Evolutionary conservation across 305 asterid species (phyloP), one percentile per base, ranked within the genome.

Genomic region (Fraxinus greggii): DNA sequence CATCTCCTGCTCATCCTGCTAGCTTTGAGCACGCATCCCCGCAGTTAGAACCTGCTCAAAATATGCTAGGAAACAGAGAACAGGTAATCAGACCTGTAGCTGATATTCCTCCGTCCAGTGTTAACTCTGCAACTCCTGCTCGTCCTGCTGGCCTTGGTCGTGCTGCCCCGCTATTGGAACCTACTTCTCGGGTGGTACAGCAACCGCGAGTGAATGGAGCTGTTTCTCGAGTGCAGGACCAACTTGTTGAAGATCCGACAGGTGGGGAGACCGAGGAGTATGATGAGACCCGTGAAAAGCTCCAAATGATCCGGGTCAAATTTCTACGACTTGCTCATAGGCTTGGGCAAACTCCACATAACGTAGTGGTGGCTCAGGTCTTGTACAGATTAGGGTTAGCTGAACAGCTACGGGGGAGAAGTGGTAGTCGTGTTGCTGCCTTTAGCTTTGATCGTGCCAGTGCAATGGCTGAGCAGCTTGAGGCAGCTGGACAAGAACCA

Each of bases 401-500:
- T 56, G 98, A 96, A 86, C 99, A 96, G 90, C 89, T 96, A 35
- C 92, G 92, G 31, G 98, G 99, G 28, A 90, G 99, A 89, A 94
- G 90, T 82, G 97, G 98, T 24, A 90, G 94, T 8, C 98, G 98
- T 79, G 97, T 87, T 85, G 97, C 90, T 79, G 95, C 97, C 63
- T 93, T 96, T 75, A 96, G 95, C 88, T 96, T 96, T 85, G 99
- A 96, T 80, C 99, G 98, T 65, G 98, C 99, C 3, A 96, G 98
- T 89, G 97, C 98, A 42, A 90, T 93, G 98, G 99, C 99, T 4
- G 97, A 93, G 92, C 98, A 94, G 83, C 98, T 96, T 28, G 99
- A 96, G 91, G 92, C 98, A 54, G 91, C 97, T 81, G 97, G 95
- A 24, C 97, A 93, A 82, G 98, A 93, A 54, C 97, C 94, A 75